These are phyloP conservation scores for Coemansia reversa DNA, from an alignment of 192 early-diverging fungal genomes.

Conservation along the genomic window DNA sequence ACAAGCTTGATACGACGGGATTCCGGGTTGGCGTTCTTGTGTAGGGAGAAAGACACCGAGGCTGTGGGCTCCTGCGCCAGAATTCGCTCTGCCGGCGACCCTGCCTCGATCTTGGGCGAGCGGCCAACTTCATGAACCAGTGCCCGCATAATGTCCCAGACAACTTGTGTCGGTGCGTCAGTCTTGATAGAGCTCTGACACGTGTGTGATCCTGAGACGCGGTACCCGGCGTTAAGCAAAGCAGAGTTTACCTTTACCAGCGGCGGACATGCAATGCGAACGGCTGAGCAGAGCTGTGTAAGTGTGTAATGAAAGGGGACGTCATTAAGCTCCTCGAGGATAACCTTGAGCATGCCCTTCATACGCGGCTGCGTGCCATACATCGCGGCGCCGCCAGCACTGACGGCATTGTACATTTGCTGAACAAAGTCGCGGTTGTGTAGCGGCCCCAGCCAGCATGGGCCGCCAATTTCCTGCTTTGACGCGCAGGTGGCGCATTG, in stretches of 20 bases:
- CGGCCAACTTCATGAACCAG: constrained; percentile 70
- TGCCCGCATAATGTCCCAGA: constrained; percentile 92
- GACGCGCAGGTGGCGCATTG: constrained; percentile 75
- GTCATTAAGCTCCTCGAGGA: constrained; percentile 70
- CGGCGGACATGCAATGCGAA: constrained; percentile 76
- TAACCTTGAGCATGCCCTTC: constrained; percentile 93
- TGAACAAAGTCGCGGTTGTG: constrained; percentile 84
- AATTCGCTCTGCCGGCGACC: constrained; percentile 69
- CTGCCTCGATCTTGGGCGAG: constrained; percentile 63
- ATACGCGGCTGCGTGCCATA: constrained; percentile 87
- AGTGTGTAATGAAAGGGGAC: constrained; percentile 83
- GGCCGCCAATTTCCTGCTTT: constrained; percentile 81
- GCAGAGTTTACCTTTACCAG: constrained; percentile 77
- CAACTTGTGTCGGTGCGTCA: constrained; percentile 73
- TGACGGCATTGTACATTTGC: constrained; percentile 75
- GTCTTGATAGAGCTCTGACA: constrained; percentile 84
- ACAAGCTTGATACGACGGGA: constrained; percentile 82
- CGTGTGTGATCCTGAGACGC: constrained; percentile 86
- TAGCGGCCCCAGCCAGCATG: constrained; percentile 81
- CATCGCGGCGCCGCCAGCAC: constrained; percentile 48
- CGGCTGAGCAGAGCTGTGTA: constrained; percentile 62
- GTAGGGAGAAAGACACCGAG: constrained; percentile 71
- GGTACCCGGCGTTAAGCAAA: constrained; percentile 86
- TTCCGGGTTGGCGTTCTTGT: constrained; percentile 70
- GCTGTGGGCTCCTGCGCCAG: constrained; percentile 46